Conservation (phyloP, 768 basidiomycete genomes). For the Boletus sp. region DNA sequence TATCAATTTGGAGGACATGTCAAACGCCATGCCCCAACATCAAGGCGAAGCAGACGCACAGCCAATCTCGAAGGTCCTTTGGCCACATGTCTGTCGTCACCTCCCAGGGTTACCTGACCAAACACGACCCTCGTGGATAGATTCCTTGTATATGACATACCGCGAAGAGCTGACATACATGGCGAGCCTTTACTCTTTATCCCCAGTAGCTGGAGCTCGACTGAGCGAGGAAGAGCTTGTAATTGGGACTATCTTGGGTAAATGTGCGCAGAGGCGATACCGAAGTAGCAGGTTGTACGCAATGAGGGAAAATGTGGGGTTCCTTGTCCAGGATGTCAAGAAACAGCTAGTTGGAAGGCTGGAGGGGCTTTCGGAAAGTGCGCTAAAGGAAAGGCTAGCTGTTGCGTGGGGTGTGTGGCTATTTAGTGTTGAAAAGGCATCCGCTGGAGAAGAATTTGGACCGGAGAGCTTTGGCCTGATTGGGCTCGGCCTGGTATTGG, state of each 20-base stretch:
- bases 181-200: slow-evolving; percentile 63
- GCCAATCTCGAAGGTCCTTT: slow-evolving; percentile 25
- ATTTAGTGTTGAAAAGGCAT: slow-evolving; percentile 44
- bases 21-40: slow-evolving; percentile 13
- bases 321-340: slow-evolving; percentile 52
- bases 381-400: slow-evolving; percentile 41
- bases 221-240: slow-evolving; percentile 75
- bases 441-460: slow-evolving; percentile 39
- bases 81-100: slow-evolving; percentile 21
- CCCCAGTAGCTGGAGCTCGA: slow-evolving; percentile 50
- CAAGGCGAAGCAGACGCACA: slow-evolving; percentile 30
- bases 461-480: slow-evolving; percentile 69
- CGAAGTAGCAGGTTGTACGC: slow-evolving; percentile 56
- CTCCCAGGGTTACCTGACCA: slow-evolving; percentile 4
- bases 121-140: slow-evolving; percentile 9
- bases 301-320: slow-evolving; percentile 57
- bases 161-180: slow-evolving; percentile 69
- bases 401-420: slow-evolving; percentile 68
- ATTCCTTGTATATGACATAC: slow-evolving; percentile 39
- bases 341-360: slow-evolving; percentile 33
- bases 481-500: slow-evolving; percentile 56
- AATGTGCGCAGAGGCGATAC: slow-evolving; percentile 61
- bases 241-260: slow-evolving; percentile 69
- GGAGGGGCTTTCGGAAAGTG: slow-evolving; percentile 24
- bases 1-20: slow-evolving; percentile 45